phyloP scores from a whole-genome alignment of 805 yeast species.

The Candida berthetii region DNA sequence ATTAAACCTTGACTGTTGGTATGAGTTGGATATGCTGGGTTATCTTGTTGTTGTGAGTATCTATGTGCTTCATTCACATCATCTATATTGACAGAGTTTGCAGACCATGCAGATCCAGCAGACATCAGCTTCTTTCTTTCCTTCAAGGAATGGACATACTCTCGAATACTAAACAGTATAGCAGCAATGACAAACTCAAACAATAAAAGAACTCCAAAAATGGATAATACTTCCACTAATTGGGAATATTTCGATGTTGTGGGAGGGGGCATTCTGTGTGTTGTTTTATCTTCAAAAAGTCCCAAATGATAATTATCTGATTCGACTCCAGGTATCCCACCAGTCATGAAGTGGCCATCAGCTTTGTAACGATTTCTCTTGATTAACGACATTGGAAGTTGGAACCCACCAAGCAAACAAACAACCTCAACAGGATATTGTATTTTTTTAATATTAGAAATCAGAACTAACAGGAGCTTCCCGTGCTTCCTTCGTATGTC shows the following conservation, averaged over 20 bases:
- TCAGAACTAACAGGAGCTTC: too few relatives aligned
- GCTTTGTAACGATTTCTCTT: too few relatives aligned
- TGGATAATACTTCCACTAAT: constrained; percentile 16
- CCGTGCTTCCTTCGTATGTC: too few relatives aligned
- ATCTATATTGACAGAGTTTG: constrained; percentile 2
- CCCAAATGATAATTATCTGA: constrained; percentile 22
- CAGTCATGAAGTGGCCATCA: not conserved
- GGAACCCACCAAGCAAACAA: too few relatives aligned
- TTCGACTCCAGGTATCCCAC: constrained; percentile 20
- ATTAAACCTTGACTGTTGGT: too few relatives aligned
- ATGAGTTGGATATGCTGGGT: constrained; percentile 18
- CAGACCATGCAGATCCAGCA: constrained; percentile 15
- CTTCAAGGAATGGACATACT: constrained; percentile 17
- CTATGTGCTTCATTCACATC: not conserved
- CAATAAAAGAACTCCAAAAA: constrained; percentile 17
- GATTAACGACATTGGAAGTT: too few relatives aligned
- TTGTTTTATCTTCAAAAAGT: constrained; percentile 19
- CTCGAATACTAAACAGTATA: constrained; percentile 20
- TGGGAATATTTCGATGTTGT: constrained; percentile 12
- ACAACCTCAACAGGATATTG: too few relatives aligned
- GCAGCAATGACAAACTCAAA: constrained; percentile 11
- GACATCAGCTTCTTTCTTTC: constrained; percentile 10
- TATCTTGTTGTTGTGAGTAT: constrained; percentile 1
- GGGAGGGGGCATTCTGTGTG: constrained; percentile 6
- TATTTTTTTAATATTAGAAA: too few relatives aligned